A percentile compares a stretch with the other conserved stretches of the same genome.
Evolutionary conservation across 805 yeast species (phyloP).

Genomic region (Metschnikowia shivogae): DNA sequence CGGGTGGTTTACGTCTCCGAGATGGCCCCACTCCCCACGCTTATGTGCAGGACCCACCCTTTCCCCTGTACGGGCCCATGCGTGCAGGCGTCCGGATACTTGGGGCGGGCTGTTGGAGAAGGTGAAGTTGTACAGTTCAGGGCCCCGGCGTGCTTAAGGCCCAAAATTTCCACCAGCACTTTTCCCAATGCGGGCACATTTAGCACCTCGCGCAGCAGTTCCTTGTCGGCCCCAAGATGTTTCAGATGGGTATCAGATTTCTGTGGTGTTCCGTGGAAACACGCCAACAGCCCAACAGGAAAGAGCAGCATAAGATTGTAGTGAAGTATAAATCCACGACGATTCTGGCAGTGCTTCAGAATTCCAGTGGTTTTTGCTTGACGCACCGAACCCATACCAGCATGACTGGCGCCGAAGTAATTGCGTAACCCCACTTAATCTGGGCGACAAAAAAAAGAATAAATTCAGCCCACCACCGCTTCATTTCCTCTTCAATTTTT

Average conservation of each 20-base stretch:
- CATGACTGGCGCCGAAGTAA: slow-evolving; percentile 1
- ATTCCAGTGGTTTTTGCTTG: neutral
- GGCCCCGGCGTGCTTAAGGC: too few species aligned
- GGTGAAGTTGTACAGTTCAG: too few species aligned
- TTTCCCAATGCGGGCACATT: slow-evolving; percentile 1
- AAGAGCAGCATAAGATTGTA: too few species aligned
- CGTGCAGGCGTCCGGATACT: too few species aligned
- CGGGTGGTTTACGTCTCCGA: too few species aligned
- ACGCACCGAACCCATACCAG: slow-evolving; percentile 5
- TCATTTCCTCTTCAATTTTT: neutral
- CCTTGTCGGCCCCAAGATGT: neutral
- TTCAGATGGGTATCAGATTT: neutral
- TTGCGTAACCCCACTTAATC: slow-evolving; percentile 7
- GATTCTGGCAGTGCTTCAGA: neutral
- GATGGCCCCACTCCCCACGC: too few species aligned
- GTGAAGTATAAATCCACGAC: too few species aligned
- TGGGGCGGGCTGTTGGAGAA: too few species aligned
- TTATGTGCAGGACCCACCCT: too few species aligned
- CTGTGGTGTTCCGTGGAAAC: too few species aligned
- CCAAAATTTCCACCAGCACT: neutral
- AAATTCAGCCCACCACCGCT: slow-evolving; percentile 1
- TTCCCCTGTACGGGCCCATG: too few species aligned
- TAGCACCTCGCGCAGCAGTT: slow-evolving; percentile 1
- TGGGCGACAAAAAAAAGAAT: slow-evolving; percentile 3
- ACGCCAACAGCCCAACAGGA: too few species aligned